These are phyloP conservation scores for Austroboletus novae-zelandiae DNA, from an alignment of 1,284 basidiomycete genomes.

Conservation along the genomic window DNA sequence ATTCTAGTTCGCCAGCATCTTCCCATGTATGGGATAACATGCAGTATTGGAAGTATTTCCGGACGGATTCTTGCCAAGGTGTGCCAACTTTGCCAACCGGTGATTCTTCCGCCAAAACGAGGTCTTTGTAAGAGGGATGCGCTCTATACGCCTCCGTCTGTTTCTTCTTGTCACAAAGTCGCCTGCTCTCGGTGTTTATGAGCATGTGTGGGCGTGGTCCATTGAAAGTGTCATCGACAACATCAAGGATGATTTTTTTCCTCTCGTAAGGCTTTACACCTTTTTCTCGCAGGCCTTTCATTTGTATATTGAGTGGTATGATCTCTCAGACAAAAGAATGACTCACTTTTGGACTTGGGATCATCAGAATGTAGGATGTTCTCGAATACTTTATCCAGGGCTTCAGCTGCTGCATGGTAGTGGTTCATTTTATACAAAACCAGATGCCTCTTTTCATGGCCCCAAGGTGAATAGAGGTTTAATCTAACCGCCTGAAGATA, in stretches of 20 bases:
- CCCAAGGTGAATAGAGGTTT: conserved; percentile 1
- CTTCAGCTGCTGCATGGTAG: conserved; percentile 5
- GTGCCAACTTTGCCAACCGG: background rate
- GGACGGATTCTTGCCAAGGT: background rate
- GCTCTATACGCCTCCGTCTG: conserved; percentile 2
- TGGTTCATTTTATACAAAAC: background rate
- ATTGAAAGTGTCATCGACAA: background rate
- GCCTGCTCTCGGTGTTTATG: conserved; percentile 6
- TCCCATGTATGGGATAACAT: conserved; percentile 12
- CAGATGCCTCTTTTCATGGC: background rate
- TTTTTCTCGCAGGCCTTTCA: background rate
- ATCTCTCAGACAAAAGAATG: background rate
- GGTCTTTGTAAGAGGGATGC: background rate
- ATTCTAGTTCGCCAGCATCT: conserved; percentile 1
- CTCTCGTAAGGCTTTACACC: background rate
- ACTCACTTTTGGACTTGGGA: background rate
- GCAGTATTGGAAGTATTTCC: conserved; percentile 3
- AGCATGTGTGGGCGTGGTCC: conserved; percentile 2
- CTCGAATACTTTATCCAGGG: conserved; percentile 1
- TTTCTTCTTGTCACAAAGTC: conserved; percentile 1
- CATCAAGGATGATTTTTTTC: background rate
- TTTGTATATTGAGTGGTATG: background rate
- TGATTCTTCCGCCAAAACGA: background rate
- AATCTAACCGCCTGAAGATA: conserved; percentile 3
- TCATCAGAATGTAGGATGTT: background rate